Percentiles rank a stretch among this genome's conserved stretches.
phyloP scores from a whole-genome alignment of 768 basidiomycete genomes.

The Lactifluus rugatus region DNA sequence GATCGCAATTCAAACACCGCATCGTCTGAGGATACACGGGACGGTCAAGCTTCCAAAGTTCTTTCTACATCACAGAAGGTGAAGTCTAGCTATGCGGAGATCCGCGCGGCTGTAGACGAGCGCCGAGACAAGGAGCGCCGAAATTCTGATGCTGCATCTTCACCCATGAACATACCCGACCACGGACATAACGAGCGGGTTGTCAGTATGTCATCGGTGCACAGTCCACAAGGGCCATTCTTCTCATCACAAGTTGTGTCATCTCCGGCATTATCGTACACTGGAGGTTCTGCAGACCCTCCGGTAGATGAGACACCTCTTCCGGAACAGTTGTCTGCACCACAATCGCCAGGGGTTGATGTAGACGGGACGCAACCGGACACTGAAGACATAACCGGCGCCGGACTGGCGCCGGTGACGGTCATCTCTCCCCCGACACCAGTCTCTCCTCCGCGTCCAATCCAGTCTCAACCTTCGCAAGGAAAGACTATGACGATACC shows the following conservation, averaged over 20 bases:
- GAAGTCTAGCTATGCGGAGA: slow-evolving; percentile 60
- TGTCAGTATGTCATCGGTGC: slow-evolving; percentile 23
- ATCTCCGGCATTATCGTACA: slow-evolving; percentile 22
- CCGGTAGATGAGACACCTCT: not conserved
- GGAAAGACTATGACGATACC: slow-evolving; percentile 80
- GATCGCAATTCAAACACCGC: slow-evolving; percentile 26
- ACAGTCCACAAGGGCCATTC: slow-evolving; percentile 18
- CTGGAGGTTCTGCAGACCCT: slow-evolving; percentile 4
- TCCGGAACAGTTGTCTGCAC: not conserved
- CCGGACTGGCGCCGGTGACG: not conserved
- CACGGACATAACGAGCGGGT: slow-evolving; percentile 24
- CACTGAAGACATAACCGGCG: not conserved
- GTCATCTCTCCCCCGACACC: slow-evolving; percentile 1
- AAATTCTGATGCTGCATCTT: slow-evolving; percentile 21
- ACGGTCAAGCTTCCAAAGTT: not conserved
- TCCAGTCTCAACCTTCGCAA: slow-evolving; percentile 63
- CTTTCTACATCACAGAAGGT: slow-evolving; percentile 4
- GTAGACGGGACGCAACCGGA: slow-evolving; percentile 1
- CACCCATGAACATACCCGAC: slow-evolving; percentile 30
- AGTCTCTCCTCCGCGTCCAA: slow-evolving; percentile 33
- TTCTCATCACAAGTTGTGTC: slow-evolving; percentile 22
- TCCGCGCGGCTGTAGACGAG: slow-evolving; percentile 67
- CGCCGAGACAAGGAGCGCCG: slow-evolving; percentile 34
- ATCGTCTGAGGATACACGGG: slow-evolving; percentile 19
- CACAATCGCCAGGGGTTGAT: not conserved